Evolutionary conservation across 2,329 filamentous ascomycete genomes (phyloP).

Genomic region (Chrysoporthe puriensis): DNA sequence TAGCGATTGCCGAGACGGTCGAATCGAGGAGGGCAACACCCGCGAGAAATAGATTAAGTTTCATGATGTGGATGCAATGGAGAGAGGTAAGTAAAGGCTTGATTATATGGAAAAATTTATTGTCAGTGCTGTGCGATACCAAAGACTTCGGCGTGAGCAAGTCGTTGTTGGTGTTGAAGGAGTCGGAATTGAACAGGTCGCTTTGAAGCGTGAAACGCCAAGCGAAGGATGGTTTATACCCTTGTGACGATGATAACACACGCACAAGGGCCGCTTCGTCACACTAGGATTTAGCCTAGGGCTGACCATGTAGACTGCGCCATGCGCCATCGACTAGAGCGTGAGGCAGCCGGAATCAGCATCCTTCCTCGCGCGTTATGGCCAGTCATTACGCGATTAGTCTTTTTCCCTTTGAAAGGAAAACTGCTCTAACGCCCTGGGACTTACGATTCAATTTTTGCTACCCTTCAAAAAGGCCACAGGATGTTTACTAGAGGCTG

Average conservation of each 20-base stretch:
- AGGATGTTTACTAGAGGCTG: no score
- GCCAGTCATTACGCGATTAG: no score
- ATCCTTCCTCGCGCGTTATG: no score
- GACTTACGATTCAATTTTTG: no score
- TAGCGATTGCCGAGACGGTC: slow-evolving; percentile 33
- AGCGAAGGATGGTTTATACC: not conserved
- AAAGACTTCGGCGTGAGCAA: not conserved
- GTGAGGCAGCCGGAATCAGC: no score
- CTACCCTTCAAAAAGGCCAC: no score
- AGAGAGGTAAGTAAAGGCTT: not conserved
- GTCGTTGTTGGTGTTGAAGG: not conserved
- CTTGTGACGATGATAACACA: no score
- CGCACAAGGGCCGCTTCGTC: no score
- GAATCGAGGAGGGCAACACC: slow-evolving; percentile 28
- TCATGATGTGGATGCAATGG: slow-evolving; percentile 15
- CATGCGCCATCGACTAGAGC: no score
- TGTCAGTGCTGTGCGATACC: not conserved
- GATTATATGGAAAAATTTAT: not conserved
- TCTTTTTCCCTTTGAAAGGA: no score
- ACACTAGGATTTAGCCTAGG: not conserved
- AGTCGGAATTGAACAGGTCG: not conserved
- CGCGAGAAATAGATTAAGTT: slow-evolving; percentile 7
- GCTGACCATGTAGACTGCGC: not conserved
- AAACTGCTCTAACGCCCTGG: no score
- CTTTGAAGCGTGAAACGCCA: slow-evolving; percentile 4